Percentiles rank a stretch among this genome's conserved stretches.
Conservation (phyloP, 257 asterid genomes). For the Nicotiana paniculata region DNA sequence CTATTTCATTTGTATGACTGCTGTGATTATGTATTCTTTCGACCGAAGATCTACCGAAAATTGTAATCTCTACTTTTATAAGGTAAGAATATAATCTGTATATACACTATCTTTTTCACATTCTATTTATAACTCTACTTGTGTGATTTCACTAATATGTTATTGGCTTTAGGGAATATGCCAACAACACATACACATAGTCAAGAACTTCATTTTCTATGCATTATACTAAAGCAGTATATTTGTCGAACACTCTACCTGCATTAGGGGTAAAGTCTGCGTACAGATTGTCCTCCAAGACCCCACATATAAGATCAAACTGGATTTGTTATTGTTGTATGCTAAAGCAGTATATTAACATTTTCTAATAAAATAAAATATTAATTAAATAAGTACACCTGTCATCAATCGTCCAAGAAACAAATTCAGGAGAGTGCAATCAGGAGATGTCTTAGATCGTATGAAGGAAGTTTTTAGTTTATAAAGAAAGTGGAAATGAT, state of each 20-base stretch:
- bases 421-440: background rate
- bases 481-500: background rate
- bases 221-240: background rate
- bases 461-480: background rate
- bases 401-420: background rate
- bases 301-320: too few species aligned
- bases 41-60: fast-evolving
- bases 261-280: too few species aligned
- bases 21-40: too few species aligned
- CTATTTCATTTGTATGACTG: too few species aligned
- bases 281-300: too few species aligned
- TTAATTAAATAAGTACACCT: too few species aligned
- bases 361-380: background rate
- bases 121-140: too few species aligned
- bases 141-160: too few species aligned
- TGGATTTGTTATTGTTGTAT: too few species aligned
- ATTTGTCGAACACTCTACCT: background rate
- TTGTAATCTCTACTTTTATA: too few species aligned
- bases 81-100: too few species aligned
- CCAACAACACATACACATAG: background rate
- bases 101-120: fast-evolving
- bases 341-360: background rate
- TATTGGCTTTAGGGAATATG: background rate
- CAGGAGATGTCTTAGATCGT: background rate
- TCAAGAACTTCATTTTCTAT: background rate